Evolutionary conservation across 129 eudicot species (phyloP), one percentile per base, ranked within the genome.

Genomic region (Tagetes erecta): DNA sequence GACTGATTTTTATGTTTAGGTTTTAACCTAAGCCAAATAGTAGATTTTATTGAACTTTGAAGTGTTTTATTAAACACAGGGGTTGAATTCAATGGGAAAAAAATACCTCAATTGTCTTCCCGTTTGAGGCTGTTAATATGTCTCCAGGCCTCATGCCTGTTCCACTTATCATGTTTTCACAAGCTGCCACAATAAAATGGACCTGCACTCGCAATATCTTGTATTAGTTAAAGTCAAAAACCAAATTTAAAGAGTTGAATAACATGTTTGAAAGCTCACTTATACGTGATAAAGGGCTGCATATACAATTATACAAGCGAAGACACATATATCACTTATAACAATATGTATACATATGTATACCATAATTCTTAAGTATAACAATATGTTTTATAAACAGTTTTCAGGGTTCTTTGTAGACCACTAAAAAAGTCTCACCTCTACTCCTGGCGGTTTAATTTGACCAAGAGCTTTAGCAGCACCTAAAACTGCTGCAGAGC

Each of bases 141-240:
- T 95, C 99, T 72, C 99, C 99, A 67, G 99, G 99, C 80, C 99
- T 85, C 99, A 95, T 95, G 46, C 96, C 97, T 67, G 97, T 80
- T 68, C 99, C 97, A 81, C 99, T 95, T 41, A 95, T 95, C 99
- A 95, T 91, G 77, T 95, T 95, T 75, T 91, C 97, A 83, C 99
- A 95, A 73, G 99, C 97, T 38, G 99, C 99, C 71, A 95, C 97
- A 60, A 95, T 84, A 78, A 95, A 95, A 83, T 95, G 99, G 71
- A 88, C 95, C 99, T 95, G 83, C 76, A 80, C 60, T 42, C 0
- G 44, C 56, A 80, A 80, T 65, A 83, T 64, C 31, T 58, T 0
- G 65, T 58, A 31, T 7, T 58, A 58, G 9, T 58, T 8, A 31
- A 33, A 62, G 10, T 36, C 35, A 8, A 11, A 60, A 60, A 60